These are phyloP conservation scores for Fabrea salina DNA, from an alignment of 169 alveolate species.

Conservation along the genomic window DNA sequence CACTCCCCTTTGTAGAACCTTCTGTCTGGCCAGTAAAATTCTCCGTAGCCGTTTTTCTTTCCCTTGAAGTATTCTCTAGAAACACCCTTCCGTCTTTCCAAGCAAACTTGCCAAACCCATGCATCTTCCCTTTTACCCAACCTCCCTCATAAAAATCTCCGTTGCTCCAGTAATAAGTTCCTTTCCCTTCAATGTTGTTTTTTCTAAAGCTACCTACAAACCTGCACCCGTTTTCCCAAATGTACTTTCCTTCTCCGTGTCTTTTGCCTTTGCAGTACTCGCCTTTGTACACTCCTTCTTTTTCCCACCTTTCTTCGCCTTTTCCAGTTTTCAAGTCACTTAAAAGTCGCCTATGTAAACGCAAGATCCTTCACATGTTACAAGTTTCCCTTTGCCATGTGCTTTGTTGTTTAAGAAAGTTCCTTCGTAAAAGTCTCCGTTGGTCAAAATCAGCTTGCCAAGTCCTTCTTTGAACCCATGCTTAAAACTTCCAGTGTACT, in stretches of 20 bases:
- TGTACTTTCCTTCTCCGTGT: neutral
- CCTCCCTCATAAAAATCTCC: constrained; percentile 74
- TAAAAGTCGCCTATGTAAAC: no score
- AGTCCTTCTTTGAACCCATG: neutral
- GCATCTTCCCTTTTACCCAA: constrained; percentile 80
- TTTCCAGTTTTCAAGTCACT: no score
- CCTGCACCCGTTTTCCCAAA: neutral
- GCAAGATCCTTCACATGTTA: neutral
- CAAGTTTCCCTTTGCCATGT: constrained; percentile 12
- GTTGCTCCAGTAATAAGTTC: constrained; percentile 16
- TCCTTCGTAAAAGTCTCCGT: constrained; percentile 23
- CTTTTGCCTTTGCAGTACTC: neutral
- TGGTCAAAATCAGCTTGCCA: neutral
- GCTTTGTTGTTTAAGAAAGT: neutral
- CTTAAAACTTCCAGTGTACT: neutral
- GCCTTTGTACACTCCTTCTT: constrained; percentile 1
- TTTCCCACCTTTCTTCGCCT: constrained; percentile 17
- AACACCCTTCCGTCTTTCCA: constrained; percentile 86
- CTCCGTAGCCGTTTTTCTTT: constrained; percentile 77
- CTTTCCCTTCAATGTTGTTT: constrained; percentile 23
- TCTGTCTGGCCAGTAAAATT: constrained; percentile 77
- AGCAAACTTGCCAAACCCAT: constrained; percentile 83
- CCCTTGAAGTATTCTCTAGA: constrained; percentile 85
- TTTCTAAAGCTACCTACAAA: neutral
- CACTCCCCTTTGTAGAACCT: constrained; percentile 81